These are phyloP conservation scores for Salix viminalis DNA, from an alignment of 345 rosid species.

Conservation along the genomic window DNA sequence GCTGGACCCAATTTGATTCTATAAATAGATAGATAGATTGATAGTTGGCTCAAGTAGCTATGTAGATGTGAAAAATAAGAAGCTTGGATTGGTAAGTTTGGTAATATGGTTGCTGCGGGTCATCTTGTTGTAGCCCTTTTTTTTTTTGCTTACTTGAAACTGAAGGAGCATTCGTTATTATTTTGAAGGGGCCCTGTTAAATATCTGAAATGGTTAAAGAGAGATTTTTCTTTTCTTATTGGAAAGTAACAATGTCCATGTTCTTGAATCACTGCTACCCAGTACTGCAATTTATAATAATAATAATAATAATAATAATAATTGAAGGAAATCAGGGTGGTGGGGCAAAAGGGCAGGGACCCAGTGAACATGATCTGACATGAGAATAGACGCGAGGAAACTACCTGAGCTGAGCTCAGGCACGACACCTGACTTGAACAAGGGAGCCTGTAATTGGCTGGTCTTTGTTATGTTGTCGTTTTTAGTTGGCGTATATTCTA, in stretches of 20 bases:
- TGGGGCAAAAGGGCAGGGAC: not conserved
- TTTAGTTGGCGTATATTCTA: not conserved
- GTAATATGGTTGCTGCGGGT: slow-evolving; percentile 22
- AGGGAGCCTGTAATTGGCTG: not conserved
- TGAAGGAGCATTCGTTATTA: slow-evolving; percentile 33
- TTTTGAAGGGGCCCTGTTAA: slow-evolving; percentile 14
- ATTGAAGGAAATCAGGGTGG: not conserved
- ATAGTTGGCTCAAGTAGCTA: slow-evolving; percentile 22
- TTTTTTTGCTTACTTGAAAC: slow-evolving; percentile 26
- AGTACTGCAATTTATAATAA: not conserved
- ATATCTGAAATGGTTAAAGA: slow-evolving; percentile 16
- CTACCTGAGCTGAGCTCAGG: not conserved
- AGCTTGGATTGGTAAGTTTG: slow-evolving; percentile 39
- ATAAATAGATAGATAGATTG: slow-evolving; percentile 14
- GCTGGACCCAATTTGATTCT: slow-evolving; percentile 29
- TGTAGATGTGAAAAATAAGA: slow-evolving; percentile 42
- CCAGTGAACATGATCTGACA: not conserved
- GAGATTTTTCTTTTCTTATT: slow-evolving; percentile 12
- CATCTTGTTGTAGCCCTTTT: slow-evolving; percentile 31
- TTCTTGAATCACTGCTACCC: slow-evolving; percentile 11
- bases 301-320: not conserved
- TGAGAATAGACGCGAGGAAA: not conserved
- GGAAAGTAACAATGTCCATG: not conserved
- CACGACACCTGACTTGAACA: not conserved
- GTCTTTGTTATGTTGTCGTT: not conserved